Percentiles rank a stretch among this genome's conserved stretches.
Evolutionary conservation across 2,329 filamentous ascomycete genomes (phyloP).

Genomic region (Phaeophleospora eucalypticola): DNA sequence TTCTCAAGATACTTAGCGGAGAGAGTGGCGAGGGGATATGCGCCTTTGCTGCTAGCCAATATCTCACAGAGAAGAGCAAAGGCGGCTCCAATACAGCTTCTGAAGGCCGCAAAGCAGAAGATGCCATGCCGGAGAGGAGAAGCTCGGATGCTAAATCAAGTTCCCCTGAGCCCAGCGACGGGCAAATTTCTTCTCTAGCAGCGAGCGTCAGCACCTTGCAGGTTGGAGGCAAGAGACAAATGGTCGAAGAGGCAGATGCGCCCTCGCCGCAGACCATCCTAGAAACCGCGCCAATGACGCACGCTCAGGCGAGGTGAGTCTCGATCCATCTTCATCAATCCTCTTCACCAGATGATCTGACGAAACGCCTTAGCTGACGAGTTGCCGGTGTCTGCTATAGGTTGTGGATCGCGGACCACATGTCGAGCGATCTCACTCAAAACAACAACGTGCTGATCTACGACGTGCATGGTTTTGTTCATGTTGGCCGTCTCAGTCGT

Average conservation of each 20-base stretch:
- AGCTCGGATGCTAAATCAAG: not conserved
- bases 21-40: slow-evolving; percentile 13
- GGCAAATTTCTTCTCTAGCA: slow-evolving; percentile 5
- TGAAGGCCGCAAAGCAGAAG: slow-evolving; percentile 1
- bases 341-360: not conserved
- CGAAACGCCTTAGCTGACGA: slow-evolving; percentile 6
- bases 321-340: slow-evolving; percentile 10
- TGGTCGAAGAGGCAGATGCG: slow-evolving; percentile 1
- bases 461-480: slow-evolving; percentile 10
- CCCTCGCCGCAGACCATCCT: slow-evolving; percentile 2
- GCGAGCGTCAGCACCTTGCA: slow-evolving; percentile 12
- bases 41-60: not conserved
- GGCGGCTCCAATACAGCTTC: not conserved
- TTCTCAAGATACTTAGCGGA: slow-evolving; percentile 40
- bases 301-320: slow-evolving; percentile 21
- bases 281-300: slow-evolving; percentile 15
- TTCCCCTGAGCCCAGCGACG: slow-evolving; percentile 6
- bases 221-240: slow-evolving; percentile 2
- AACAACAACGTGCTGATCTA: slow-evolving; percentile 17
- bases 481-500: slow-evolving; percentile 14
- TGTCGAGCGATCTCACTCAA: slow-evolving; percentile 11
- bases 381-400: slow-evolving; percentile 4
- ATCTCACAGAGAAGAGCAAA: slow-evolving; percentile 13
- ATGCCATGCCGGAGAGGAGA: no score
- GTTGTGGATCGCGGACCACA: slow-evolving; percentile 16